Conservation (phyloP, 371 early-diverging fungal genomes). For the Sporodiniella umbellata region DNA sequence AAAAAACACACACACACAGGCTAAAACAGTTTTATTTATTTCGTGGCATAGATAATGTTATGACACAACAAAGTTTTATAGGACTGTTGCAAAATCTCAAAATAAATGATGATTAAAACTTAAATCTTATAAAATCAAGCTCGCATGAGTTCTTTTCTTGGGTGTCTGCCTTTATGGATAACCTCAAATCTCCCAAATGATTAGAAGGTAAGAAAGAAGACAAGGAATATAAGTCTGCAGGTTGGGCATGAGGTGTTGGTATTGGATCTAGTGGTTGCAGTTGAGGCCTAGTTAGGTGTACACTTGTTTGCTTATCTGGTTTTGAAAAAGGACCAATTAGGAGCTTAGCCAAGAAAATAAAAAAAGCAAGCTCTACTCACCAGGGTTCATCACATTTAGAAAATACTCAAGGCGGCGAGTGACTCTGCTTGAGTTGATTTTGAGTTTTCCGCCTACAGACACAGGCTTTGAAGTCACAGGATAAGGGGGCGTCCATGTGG, state of each 20-base stretch:
- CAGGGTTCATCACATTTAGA: neutral
- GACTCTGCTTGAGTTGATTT: no score
- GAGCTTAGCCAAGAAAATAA: neutral
- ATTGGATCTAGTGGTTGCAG: neutral
- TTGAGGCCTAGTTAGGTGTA: no score
- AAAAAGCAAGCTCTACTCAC: neutral
- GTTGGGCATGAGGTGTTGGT: no score
- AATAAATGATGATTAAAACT: conserved; percentile 1
- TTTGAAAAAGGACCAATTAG: neutral
- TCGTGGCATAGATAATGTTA: conserved; percentile 10
- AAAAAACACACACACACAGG: neutral
- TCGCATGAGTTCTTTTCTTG: conserved; percentile 5
- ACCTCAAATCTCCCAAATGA: conserved; percentile 3
- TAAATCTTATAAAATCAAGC: conserved; percentile 3
- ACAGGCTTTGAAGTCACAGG: neutral
- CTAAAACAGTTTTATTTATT: neutral
- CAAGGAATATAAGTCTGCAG: no score
- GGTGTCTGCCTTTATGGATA: no score
- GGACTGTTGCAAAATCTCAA: conserved; percentile 7
- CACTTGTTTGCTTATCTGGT: neutral
- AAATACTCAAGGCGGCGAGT: neutral
- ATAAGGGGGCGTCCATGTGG: neutral
- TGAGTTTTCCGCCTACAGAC: no score
- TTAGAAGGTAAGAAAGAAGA: conserved; percentile 2
- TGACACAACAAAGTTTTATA: conserved; percentile 3